Evolutionary conservation across 129 eudicot species (phyloP), one percentile per base, ranked within the genome.

Genomic region (Cynara cardunculus): DNA sequence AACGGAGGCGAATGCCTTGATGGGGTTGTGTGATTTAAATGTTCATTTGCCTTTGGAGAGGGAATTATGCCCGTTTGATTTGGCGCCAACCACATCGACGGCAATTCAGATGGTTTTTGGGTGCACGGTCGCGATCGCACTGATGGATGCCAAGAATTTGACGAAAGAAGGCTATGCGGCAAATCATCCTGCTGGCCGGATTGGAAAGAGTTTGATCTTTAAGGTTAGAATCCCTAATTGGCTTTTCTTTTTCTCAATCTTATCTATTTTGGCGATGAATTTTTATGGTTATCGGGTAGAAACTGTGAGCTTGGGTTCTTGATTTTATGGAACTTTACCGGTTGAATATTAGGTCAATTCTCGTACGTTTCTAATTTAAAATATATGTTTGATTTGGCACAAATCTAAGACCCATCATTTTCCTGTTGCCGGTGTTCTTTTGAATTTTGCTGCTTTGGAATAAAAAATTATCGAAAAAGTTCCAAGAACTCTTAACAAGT

Each of bases 91-190:
- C 65, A 94, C 98, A 1, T 94, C 98, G 1, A 94, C 98, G 8
- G 97, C 98, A 39, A 91, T 94, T 64, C 98, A 94, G 87, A 94
- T 94, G 98, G 98, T 94, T 30, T 94, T 94, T 83, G 98, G 98
- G 37, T 96, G 93, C 74, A 94, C 98, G 7, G 98, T 94, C 6
- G 98, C 98, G 3, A 87, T 94, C 39, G 97, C 99, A 13, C 46
- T 95, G 77, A 92, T 92, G 97, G 91, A 85, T 12, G 99, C 99
- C 0, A 87, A 87, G 87, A 86, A 83, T 84, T 89, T 95, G 87
- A 92, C 84, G 2, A 89, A 77, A 85, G 89, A 95, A 59, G 94
- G 92, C 59, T 95, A 95, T 72, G 99, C 99, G 0, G 89, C 94
- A 0, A 95, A 95, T 87, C 99, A 95, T 76, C 99, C 99, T 27